Percentiles rank a stretch among this genome's conserved stretches.
Conservation (phyloP, 1,284 basidiomycete species). For the Agroathelia rolfsii region DNA sequence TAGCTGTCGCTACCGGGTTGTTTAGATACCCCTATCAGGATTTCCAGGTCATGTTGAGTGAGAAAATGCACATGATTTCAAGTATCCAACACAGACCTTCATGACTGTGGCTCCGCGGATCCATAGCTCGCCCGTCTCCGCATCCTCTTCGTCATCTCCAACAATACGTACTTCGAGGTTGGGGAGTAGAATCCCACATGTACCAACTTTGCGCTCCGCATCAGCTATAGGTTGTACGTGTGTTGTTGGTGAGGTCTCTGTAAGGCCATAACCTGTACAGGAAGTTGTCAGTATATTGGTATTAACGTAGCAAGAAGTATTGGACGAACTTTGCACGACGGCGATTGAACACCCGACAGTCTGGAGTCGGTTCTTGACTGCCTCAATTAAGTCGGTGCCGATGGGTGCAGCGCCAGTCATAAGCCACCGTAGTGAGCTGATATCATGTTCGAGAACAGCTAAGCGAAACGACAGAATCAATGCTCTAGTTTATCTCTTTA, state of each 20-base stretch:
- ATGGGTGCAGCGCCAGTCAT: constrained; percentile 81
- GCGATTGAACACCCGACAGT: constrained; percentile 22
- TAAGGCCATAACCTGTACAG: constrained; percentile 75
- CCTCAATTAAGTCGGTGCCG: constrained; percentile 49
- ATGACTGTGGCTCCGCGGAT: constrained; percentile 69
- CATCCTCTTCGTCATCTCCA: constrained; percentile 39
- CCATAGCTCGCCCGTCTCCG: constrained; percentile 76
- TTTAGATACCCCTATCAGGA: too few relatives aligned
- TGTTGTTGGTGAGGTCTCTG: constrained; percentile 64
- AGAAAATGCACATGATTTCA: too few relatives aligned
- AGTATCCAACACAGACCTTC: too few relatives aligned
- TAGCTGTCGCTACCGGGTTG: constrained; percentile 25
- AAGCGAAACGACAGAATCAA: background rate
- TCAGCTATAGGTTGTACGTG: constrained; percentile 34
- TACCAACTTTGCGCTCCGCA: constrained; percentile 40
- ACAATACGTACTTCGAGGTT: constrained; percentile 75
- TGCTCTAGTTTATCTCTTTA: background rate
- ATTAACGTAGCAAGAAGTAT: too few relatives aligned
- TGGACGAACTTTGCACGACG: constrained; percentile 41
- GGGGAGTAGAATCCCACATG: constrained; percentile 66
- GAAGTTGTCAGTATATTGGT: too few relatives aligned
- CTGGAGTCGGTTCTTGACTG: constrained; percentile 30
- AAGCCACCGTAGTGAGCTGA: constrained; percentile 50
- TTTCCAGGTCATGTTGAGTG: too few relatives aligned
- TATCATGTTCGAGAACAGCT: constrained; percentile 38